Percentiles rank a stretch among this genome's conserved stretches.
Evolutionary conservation across 441 rosid species (phyloP).

Genomic region (Eugenia klotzschiana): DNA sequence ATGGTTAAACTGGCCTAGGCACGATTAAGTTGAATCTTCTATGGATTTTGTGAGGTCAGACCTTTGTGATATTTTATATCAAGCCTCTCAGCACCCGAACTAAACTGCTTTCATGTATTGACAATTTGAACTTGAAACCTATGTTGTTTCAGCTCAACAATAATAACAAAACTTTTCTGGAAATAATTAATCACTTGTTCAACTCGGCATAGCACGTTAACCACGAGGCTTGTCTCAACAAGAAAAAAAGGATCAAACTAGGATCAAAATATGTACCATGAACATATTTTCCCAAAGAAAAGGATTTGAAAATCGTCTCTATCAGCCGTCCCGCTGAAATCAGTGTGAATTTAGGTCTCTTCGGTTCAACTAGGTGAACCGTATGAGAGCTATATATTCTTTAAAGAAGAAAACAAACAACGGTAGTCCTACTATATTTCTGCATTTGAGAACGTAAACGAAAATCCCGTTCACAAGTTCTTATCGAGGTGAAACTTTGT

Average conservation of each 20-base stretch:
- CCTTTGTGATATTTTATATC: neutral
- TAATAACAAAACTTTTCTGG: neutral
- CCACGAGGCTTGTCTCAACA: neutral
- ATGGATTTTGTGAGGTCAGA: neutral
- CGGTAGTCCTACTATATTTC: too few species aligned
- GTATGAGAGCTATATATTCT: neutral
- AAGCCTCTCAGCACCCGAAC: neutral
- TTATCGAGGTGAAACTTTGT: neutral
- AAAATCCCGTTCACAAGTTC: neutral
- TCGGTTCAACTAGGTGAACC: too few species aligned
- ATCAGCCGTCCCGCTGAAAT: neutral
- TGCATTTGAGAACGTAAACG: neutral
- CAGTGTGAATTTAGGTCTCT: too few species aligned
- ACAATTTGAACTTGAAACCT: neutral
- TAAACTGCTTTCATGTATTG: neutral
- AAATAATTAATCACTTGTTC: neutral
- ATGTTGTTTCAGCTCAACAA: neutral
- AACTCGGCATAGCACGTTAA: fast-evolving
- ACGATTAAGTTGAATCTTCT: neutral
- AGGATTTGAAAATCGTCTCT: neutral
- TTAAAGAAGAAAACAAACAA: neutral
- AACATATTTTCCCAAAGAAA: neutral
- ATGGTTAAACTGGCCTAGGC: neutral
- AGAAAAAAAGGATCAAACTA: neutral
- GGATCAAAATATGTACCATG: neutral